Evolutionary conservation across 495 filamentous ascomycete genomes (phyloP), one percentile per base, ranked within the genome.

Genomic region (Aspergillus saccharolyticus): DNA sequence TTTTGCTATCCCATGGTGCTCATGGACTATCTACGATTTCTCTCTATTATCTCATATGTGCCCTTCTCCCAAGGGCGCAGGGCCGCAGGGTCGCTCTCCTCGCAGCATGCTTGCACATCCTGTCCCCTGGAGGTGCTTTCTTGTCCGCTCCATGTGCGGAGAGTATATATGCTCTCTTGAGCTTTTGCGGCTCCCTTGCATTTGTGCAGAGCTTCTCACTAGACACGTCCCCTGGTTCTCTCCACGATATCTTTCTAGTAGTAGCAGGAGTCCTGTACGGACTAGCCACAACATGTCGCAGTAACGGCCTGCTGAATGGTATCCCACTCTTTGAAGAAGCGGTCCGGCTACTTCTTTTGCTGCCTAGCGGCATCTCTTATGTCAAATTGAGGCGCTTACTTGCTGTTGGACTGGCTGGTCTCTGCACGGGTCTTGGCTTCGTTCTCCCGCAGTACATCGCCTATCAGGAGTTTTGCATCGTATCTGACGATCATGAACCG

Each of bases 71-170:
- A 15, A 45, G 44, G 16, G n/a, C n/a, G 18, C 44, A 48, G 18
- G 54, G 54, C 17, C 54, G 54, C 54, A 55, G 25, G 18, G 17
- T 55, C 7, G 54, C 54, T 2, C 48, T 55, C 45, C 47, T 55
- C 30, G 44, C 54, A 16, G 54, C 54, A 49, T 55, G 54, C 18
- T 49, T 55, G 25, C 54, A 55, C n/a, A 18, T 55, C 3, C 20
- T 48, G 17, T 55, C 54, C 10, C 54, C 54, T 42, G 54, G 28
- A 1, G 54, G 54, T 16, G 17, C 48, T 28, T 55, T 55, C 17
- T 28, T 55, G 20, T 55, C 54, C 10, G 54, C 54, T 25, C 54
- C 44, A 1, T 39, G 42, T n/a, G 44, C 44, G 7, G 54, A 55
- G n/a, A 55, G 54, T 24, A 43, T 28, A 17, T 25, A 55, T 22